Base-by-base conservation (phyloP, 371 early-diverging fungal genomes). In the Dentiscutata heterogama region DNA sequence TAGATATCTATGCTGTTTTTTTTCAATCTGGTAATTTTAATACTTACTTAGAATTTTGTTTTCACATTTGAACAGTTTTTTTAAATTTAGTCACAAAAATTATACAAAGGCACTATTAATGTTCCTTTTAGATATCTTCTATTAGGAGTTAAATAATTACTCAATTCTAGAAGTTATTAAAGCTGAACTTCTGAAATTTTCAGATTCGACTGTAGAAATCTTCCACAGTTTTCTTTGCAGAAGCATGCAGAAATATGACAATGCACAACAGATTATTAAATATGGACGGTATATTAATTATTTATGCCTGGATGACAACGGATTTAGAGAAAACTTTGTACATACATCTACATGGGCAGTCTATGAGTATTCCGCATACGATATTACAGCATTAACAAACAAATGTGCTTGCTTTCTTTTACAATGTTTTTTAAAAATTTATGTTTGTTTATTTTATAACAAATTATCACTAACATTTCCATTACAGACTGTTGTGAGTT, bases 1-100 rank as follows among this genome's bases (percentile, higher is more conserved):
- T 70, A 1, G 42, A 70, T 39, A 70, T 70, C n/a, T 70, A 70
- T 70, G 42, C 50, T 42, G 5, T 70, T 3, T 70, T 70, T 70
- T 70, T 70, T 25, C 1, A 1, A 18, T 31, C 70, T 42, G 6
- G n/a, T 25, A 3, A 64, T n/a, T n/a, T n/a, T n/a, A n/a, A n/a
- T n/a, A n/a, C n/a, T n/a, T n/a, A n/a, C n/a, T n/a, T n/a, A n/a
- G 6, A 39, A 39, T 39, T 39, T 39, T 64, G 20, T 25, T 25
- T 25, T 25, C 14, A 14, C 27, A 6, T 64, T 25, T 13, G n/a
- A n/a, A n/a, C n/a, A n/a, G n/a, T n/a, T n/a, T n/a, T n/a, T 39
- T 70, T 5, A 18, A 70, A 70, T 0, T 25, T 70, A 42, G 42
- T 42, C 42, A 39, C 42, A 6, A 25, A n/a, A 27, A 39, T 1